Conservation (phyloP, 306 rosid genomes). For the Trichosanthes truncata region DNA sequence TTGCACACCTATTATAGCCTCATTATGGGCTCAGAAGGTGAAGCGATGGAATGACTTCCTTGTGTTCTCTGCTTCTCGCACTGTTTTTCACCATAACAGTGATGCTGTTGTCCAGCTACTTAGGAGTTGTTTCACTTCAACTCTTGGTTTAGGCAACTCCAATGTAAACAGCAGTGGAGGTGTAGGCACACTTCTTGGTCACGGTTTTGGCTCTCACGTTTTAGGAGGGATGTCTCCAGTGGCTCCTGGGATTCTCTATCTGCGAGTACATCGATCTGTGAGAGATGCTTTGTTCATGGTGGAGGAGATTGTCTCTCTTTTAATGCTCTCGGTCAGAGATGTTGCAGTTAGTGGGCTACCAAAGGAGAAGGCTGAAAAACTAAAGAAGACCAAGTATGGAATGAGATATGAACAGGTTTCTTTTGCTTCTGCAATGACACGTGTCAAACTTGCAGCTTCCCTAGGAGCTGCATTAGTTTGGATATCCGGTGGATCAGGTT, state of each 20-base stretch:
- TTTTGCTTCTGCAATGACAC: constrained; percentile 54
- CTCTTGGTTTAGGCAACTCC: constrained; percentile 60
- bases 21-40: constrained; percentile 78
- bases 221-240: constrained; percentile 64
- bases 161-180: constrained; percentile 43
- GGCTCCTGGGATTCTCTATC: constrained; percentile 86
- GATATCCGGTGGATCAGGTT: constrained; percentile 67
- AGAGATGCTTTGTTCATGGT: constrained; percentile 59
- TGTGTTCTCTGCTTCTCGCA: constrained; percentile 61
- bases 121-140: constrained; percentile 71
- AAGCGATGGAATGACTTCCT: constrained; percentile 80
- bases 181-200: constrained; percentile 77
- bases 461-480: constrained; percentile 82
- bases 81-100: constrained; percentile 74
- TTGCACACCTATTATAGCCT: constrained; percentile 60
- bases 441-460: constrained; percentile 70
- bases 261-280: constrained; percentile 59
- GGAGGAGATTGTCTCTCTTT: constrained; percentile 63
- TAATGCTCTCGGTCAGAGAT: constrained; percentile 63
- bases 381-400: constrained; percentile 54
- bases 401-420: constrained; percentile 61
- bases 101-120: constrained; percentile 94
- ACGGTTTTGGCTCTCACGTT: constrained; percentile 50
- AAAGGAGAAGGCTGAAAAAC: constrained; percentile 36
- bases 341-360: constrained; percentile 51